Base-by-base conservation (phyloP, 805 yeast genomes). In the Cyberlindnera xishuangbannaensis region DNA sequence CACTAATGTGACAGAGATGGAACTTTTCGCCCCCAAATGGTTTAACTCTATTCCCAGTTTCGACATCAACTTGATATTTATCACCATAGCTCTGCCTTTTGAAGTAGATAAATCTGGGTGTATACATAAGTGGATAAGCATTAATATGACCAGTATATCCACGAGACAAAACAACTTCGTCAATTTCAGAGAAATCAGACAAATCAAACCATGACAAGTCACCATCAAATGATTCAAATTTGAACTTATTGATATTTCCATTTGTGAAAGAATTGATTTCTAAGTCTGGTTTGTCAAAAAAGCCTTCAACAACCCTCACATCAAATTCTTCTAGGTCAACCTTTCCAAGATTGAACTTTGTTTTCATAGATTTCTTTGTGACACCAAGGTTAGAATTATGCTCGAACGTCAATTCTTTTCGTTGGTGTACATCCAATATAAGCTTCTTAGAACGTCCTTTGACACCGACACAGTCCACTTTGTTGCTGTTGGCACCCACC, bases 31-130 rank as follows among this genome's bases (percentile, higher is more conserved):
- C 50, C 3, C 75, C 75, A 53, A 76, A 76, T 15, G 77, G 76
- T 17, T 36, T 43, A 7, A 61, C 50, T 33, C 36, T 54, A 42
- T 55, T 45, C 23, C 53, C 58, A 2, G 64, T 58, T 9, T 51
- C 52, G n/a, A 54, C 51, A 41, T 63, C 62, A n/a, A 62, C 43
- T 35, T 65, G 68, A 34, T 50, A 58, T 33, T 50, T 58, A 25
- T 64, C 62, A 2, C 65, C 69, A 40, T 70, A 65, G 32, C 65
- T 67, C 2, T 85, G 76, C 41, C 80, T 76, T 30, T 90, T 67
- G 40, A 71, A 61, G 53, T 84, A 88, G 3, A 79, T 64, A 51
- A 87, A 79, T 27, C 74, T 62, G 5, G 90, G 83, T 1, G 94
- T 66, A 54, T 62, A 76, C 45, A 84, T 47, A 41, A 87, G 57